phyloP scores from a whole-genome alignment of 2,329 filamentous ascomycete genomes.

The Fusarium concolor region DNA sequence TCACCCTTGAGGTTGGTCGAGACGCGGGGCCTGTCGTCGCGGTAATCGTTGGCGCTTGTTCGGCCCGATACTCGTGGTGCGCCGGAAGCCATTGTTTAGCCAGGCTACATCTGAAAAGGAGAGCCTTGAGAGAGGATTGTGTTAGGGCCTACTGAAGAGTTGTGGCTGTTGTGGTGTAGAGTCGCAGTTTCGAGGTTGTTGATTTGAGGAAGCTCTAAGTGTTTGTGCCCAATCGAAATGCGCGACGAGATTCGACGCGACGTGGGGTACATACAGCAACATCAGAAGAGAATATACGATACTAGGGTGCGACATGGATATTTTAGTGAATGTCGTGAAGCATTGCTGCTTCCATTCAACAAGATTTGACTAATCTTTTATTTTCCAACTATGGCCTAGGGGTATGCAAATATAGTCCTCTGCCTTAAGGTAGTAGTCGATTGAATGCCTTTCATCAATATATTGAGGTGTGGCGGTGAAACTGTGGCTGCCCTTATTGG shows the following conservation, averaged over 20 bases:
- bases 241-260: conserved; percentile 37
- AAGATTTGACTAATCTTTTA: not conserved
- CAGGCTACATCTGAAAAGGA: conserved; percentile 51
- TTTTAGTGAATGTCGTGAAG: not conserved
- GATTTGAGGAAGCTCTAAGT: conserved; percentile 40
- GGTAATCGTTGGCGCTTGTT: conserved; percentile 54
- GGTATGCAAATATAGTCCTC: not conserved
- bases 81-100: conserved; percentile 56
- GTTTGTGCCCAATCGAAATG: conserved; percentile 47
- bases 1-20: conserved; percentile 49
- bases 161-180: conserved; percentile 5
- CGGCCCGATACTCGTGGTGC: conserved; percentile 58
- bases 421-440: too few relatives aligned
- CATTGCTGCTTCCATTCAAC: not conserved
- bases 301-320: not conserved
- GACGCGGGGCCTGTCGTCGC: conserved; percentile 54
- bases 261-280: conserved; percentile 39
- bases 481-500: conserved; percentile 27
- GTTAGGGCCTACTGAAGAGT: not conserved
- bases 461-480: conserved; percentile 32
- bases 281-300: not conserved
- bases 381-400: not conserved
- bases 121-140: not conserved
- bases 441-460: not conserved
- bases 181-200: conserved; percentile 15